These are phyloP conservation scores for Fennellomyces sp. DNA, from an alignment of 371 early-diverging fungal genomes.

Conservation along the genomic window DNA sequence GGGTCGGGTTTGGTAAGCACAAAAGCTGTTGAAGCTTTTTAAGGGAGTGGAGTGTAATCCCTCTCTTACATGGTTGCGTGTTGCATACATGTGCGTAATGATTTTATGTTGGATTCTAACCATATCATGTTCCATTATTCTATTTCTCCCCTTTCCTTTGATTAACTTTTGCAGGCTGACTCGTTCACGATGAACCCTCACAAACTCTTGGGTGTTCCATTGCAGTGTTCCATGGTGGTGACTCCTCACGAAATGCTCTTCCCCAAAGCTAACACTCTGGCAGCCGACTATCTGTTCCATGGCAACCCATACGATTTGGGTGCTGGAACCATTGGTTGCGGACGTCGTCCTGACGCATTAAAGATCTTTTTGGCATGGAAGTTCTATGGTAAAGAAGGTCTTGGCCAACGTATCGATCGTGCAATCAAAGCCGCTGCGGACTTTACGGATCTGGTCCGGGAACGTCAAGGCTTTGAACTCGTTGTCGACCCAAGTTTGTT, in stretches of 20 bases:
- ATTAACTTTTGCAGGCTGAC: slow-evolving; percentile 47
- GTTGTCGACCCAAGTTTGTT: slow-evolving; percentile 47
- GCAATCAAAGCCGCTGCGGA: slow-evolving; percentile 47
- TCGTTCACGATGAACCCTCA: slow-evolving; percentile 86
- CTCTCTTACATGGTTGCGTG: too few relatives aligned
- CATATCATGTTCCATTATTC: too few relatives aligned
- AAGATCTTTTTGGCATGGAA: slow-evolving; percentile 88
- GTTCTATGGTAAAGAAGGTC: slow-evolving; percentile 67
- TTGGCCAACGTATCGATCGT: slow-evolving; percentile 49
- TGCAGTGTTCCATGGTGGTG: slow-evolving; percentile 83
- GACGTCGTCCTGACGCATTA: slow-evolving; percentile 82
- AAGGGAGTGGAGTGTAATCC: neutral
- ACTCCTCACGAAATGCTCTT: slow-evolving; percentile 56
- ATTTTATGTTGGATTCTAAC: neutral
- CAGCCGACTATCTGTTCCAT: slow-evolving; percentile 82
- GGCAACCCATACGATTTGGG: slow-evolving; percentile 75
- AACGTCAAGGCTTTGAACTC: slow-evolving; percentile 31
- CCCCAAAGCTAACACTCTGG: slow-evolving; percentile 60
- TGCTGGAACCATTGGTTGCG: slow-evolving; percentile 85
- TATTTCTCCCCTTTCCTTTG: neutral
- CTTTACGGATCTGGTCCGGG: slow-evolving; percentile 39
- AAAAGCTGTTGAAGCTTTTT: too few relatives aligned
- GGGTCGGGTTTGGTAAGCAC: slow-evolving; percentile 53
- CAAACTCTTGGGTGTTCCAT: slow-evolving; percentile 83
- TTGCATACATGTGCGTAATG: too few relatives aligned